phyloP scores from a whole-genome alignment of 2,329 filamentous ascomycete species.

The Bertia moriformis region DNA sequence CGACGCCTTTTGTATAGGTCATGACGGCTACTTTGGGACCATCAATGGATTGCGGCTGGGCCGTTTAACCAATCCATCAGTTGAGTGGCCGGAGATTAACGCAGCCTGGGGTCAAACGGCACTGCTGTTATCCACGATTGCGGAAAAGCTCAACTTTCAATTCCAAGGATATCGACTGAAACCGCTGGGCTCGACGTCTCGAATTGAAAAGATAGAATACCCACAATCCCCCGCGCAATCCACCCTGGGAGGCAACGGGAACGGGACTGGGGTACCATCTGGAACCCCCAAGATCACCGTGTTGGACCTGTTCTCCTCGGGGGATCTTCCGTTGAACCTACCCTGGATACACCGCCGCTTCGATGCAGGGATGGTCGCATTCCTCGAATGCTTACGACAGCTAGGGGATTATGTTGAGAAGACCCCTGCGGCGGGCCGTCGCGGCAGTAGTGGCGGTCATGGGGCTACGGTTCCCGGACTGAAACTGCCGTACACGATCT shows the following conservation, averaged over 20 bases:
- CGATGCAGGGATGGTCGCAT: slow-evolving; percentile 93
- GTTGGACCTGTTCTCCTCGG: slow-evolving; percentile 77
- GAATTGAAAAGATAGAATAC: slow-evolving; percentile 53
- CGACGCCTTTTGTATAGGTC: slow-evolving; percentile 93
- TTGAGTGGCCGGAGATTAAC: slow-evolving; percentile 99
- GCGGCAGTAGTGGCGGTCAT: neutral
- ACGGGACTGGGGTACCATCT: slow-evolving; percentile 8
- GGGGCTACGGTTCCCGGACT: slow-evolving; percentile 27
- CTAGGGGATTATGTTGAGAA: slow-evolving; percentile 56
- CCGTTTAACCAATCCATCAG: slow-evolving; percentile 67
- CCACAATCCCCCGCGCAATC: slow-evolving; percentile 17
- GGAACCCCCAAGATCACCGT: slow-evolving; percentile 53
- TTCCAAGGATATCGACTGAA: slow-evolving; percentile 78
- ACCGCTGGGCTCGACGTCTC: slow-evolving; percentile 84
- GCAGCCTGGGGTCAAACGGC: slow-evolving; percentile 96
- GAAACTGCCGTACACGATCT: slow-evolving; percentile 75
- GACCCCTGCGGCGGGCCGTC: neutral
- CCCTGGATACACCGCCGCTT: slow-evolving; percentile 87
- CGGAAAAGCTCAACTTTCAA: slow-evolving; percentile 72
- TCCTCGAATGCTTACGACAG: slow-evolving; percentile 81
- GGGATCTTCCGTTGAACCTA: slow-evolving; percentile 67
- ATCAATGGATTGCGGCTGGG: slow-evolving; percentile 90
- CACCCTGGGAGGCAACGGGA: slow-evolving; percentile 4
- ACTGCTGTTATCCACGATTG: slow-evolving; percentile 79
- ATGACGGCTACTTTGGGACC: slow-evolving; percentile 91